These are phyloP conservation scores for Cyanidium caldarium DNA, from an alignment of 23 red algal genomes.

Conservation along the genomic window DNA sequence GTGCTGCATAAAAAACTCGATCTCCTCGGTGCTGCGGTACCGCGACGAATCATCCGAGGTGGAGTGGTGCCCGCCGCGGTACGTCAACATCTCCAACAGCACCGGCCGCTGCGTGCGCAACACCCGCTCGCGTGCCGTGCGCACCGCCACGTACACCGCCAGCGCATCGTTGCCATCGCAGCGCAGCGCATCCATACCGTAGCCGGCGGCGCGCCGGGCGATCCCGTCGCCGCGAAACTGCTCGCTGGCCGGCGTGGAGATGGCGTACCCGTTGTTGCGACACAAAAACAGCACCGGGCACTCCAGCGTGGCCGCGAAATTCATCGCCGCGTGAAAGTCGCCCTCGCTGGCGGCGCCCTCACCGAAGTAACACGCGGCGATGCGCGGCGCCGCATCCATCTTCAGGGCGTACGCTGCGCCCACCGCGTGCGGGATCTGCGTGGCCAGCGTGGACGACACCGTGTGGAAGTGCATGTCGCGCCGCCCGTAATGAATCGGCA, in stretches of 20 bases:
- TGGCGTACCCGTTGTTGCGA: slow-evolving; percentile 56
- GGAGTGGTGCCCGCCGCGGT: slow-evolving; percentile 23
- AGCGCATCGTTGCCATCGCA: slow-evolving; percentile 48
- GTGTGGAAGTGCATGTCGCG: slow-evolving; percentile 22
- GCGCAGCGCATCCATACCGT: slow-evolving; percentile 38
- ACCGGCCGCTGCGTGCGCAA: slow-evolving; percentile 1
- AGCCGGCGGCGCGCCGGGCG: slow-evolving; percentile 16
- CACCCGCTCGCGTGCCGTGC: background rate
- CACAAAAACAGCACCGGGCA: slow-evolving; percentile 40
- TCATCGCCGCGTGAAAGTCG: slow-evolving; percentile 47
- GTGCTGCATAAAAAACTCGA: slow-evolving; percentile 12
- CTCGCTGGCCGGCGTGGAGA: slow-evolving; percentile 43
- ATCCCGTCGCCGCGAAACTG: slow-evolving; percentile 49
- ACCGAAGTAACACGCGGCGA: slow-evolving; percentile 50
- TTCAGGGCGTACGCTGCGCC: slow-evolving; percentile 36
- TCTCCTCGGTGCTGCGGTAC: slow-evolving; percentile 22
- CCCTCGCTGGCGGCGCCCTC: slow-evolving; percentile 55
- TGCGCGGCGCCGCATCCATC: slow-evolving; percentile 8
- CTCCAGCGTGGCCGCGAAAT: slow-evolving; percentile 33
- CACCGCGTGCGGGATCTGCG: slow-evolving; percentile 35
- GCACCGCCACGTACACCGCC: slow-evolving; percentile 20
- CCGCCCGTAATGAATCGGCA: slow-evolving; percentile 43
- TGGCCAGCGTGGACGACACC: slow-evolving; percentile 38
- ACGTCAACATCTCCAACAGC: slow-evolving; percentile 39
- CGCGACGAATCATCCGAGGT: slow-evolving; percentile 39